These are phyloP conservation scores for Capronia coronata DNA, from an alignment of 2,329 filamentous ascomycete species.

Conservation along the genomic window DNA sequence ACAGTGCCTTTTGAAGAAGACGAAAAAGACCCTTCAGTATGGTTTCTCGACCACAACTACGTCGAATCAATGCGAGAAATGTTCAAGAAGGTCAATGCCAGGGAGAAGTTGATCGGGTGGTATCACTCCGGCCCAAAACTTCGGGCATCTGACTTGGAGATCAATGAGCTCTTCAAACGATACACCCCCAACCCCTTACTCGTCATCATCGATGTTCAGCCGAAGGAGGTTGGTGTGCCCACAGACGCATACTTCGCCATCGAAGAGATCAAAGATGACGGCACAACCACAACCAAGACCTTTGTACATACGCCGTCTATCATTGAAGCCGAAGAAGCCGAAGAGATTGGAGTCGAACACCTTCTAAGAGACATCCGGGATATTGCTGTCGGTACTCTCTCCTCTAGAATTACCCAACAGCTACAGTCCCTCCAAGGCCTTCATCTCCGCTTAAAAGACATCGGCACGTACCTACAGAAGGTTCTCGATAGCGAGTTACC, in stretches of 20 bases:
- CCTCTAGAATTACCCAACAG: constrained; percentile 94
- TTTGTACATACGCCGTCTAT: constrained; percentile 98
- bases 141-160: constrained; percentile 90
- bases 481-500: constrained; percentile 88
- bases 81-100: constrained; percentile 99
- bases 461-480: constrained; percentile 90
- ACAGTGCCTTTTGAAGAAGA: constrained; percentile 97
- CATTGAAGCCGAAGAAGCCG: constrained; percentile 97
- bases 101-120: constrained; percentile 98
- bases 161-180: constrained; percentile 99
- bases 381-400: constrained; percentile 92
- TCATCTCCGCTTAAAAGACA: constrained; percentile 88
- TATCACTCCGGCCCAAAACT: constrained; percentile 98
- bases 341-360: constrained; percentile 98
- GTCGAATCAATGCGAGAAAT: constrained; percentile 99
- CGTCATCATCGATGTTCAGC: constrained; percentile 97
- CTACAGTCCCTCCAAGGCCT: constrained; percentile 94
- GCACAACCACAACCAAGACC: constrained; percentile 91
- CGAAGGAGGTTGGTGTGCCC: constrained; percentile 93
- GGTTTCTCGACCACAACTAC: constrained; percentile 99
- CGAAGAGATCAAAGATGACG: constrained; percentile 99
- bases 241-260: constrained; percentile 99
- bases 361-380: constrained; percentile 95
- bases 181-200: constrained; percentile 95
- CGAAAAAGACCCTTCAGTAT: constrained; percentile 95